Evolutionary conservation across 257 asterid genomes (phyloP).

Genomic region (Lithospermum erythrorhizon): DNA sequence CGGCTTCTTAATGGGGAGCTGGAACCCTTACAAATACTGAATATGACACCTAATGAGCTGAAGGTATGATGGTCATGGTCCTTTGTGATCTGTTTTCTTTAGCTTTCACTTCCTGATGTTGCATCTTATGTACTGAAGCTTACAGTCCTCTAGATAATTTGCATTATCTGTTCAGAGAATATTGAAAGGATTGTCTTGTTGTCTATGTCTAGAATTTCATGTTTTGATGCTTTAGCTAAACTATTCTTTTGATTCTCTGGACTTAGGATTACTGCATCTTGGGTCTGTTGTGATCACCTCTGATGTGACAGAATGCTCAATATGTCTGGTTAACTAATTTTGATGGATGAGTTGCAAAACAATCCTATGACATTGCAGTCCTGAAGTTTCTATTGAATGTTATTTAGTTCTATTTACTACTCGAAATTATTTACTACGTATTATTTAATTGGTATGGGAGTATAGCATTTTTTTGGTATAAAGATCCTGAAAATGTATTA

Average conservation of each 20-base stretch:
- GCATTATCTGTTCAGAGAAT: not conserved
- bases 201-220: not conserved
- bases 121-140: not conserved
- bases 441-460: no score
- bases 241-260: not conserved
- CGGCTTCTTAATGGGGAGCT: conserved; percentile 71
- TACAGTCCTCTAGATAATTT: not conserved
- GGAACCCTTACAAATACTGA: conserved; percentile 58
- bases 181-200: not conserved
- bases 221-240: not conserved
- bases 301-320: not conserved
- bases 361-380: not conserved
- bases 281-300: no score
- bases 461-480: no score
- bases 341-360: not conserved
- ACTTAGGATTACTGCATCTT: no score
- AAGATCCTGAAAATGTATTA: no score
- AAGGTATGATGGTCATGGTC: conserved; percentile 35
- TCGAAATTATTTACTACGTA: no score
- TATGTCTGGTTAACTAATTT: not conserved
- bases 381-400: not conserved
- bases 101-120: conserved; percentile 1
- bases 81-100: not conserved
- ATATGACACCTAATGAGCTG: conserved; percentile 63
- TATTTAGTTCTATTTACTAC: not conserved